Base-by-base conservation (phyloP, 306 rosid species). In the Cotoneaster glaucophyllus region DNA sequence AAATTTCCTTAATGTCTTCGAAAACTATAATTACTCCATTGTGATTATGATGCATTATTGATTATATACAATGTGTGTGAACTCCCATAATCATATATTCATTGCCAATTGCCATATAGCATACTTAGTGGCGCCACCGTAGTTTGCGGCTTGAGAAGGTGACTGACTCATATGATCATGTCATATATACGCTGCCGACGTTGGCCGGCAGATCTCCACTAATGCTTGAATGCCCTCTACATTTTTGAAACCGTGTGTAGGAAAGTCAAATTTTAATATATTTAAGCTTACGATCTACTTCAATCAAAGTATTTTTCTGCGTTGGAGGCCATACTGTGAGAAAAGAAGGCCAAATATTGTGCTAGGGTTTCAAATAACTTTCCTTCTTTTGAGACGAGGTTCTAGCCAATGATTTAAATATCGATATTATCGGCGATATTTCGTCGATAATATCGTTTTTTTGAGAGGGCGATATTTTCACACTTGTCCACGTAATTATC, bases 71-170 rank as follows among this genome's bases (percentile, higher is more conserved):
- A 28, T 59, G 71, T 28, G 83, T 75, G 71, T 68, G 75, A 81
- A 89, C 80, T 74, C 73, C 50, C 6, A 63, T 21, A 44, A 32
- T 25, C 21, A 17, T 28, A 66, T 65, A 43, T 75, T 73, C 77
- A 44, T 81, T 69, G 43, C 74, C 72, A 71, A 62, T 28, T 62
- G 15, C 24, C 61, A 62, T 61, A 37, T 71, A 76, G 64, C 52
- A 68, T 63, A 56, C 56, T 78, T 19, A 67, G 63, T 65, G 80
- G 81, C 78, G 65, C 80, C 86, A 87, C 78, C 89, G 84, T 81
- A 84, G 81, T 64, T 79, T 71, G 75, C 76, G 87, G 84, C 80
- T 69, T 70, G 57, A 73, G 72, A 71, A 73, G 74, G 80, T 78
- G 74, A 83, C 29, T 44, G 70, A 44, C 29, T n/a, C 31, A 21